A percentile compares a stretch with the other conserved stretches of the same genome.
These are phyloP conservation scores for Nemania sp. DNA, from an alignment of 2,329 filamentous ascomycete genomes.

Conservation along the genomic window DNA sequence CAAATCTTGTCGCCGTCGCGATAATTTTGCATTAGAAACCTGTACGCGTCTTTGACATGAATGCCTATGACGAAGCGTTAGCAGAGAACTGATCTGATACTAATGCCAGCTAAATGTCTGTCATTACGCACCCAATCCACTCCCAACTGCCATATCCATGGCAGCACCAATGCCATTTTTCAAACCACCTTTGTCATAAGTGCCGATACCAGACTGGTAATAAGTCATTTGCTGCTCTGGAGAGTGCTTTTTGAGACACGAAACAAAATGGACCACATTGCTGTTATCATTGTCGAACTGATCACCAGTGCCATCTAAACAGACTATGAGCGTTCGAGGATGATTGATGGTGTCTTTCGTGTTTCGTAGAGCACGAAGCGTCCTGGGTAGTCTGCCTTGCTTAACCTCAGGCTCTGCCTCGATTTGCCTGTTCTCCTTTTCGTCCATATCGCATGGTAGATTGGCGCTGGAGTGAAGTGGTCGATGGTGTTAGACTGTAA, in stretches of 20 bases:
- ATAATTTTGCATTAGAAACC: conserved; percentile 27
- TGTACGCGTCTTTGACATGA: conserved; percentile 26
- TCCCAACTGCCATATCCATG: conserved; percentile 24
- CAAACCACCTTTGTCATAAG: conserved; percentile 25
- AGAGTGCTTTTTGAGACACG: conserved; percentile 25
- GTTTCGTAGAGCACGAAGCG: conserved; percentile 16
- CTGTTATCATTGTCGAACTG: conserved; percentile 29
- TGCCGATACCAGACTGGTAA: conserved; percentile 27
- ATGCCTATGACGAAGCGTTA: conserved; percentile 17
- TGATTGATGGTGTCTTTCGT: conserved; percentile 8
- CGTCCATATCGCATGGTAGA: not conserved
- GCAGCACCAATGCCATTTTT: conserved; percentile 26
- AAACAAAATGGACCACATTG: conserved; percentile 26
- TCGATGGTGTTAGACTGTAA: not conserved
- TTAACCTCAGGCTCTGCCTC: not conserved
- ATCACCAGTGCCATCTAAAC: conserved; percentile 26
- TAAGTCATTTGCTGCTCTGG: conserved; percentile 25
- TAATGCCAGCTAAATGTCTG: not conserved
- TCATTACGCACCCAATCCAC: conserved; percentile 16
- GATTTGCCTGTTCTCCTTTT: not conserved
- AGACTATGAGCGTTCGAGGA: conserved; percentile 24
- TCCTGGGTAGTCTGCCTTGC: conserved; percentile 13
- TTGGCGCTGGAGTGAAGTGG: not conserved
- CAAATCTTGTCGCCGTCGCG: conserved; percentile 27
- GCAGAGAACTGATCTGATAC: not conserved